Conservation (phyloP, 2,329 filamentous ascomycete species). For the Calonectria henricotiae region DNA sequence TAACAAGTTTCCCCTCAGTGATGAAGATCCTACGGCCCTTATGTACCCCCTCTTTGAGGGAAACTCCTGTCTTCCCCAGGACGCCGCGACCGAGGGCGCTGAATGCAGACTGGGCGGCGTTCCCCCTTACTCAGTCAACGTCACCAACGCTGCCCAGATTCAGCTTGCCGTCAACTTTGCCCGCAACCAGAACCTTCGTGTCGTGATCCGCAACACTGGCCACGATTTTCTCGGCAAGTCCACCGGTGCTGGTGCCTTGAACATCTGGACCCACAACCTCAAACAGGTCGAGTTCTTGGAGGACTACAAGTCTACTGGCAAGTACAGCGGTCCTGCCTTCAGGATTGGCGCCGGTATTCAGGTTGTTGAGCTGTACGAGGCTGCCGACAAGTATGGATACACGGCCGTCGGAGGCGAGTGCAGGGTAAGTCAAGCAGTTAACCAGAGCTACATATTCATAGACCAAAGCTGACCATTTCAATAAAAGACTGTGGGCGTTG, state of each 20-base stretch:
- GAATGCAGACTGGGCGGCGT: conserved; percentile 61
- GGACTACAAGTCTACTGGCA: conserved; percentile 46
- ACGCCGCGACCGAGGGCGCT: conserved; percentile 43
- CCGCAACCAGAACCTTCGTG: conserved; percentile 61
- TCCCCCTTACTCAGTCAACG: conserved; percentile 62
- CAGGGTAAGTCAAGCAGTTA: conserved; percentile 45
- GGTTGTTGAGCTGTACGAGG: conserved; percentile 68
- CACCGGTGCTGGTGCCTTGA: conserved; percentile 71
- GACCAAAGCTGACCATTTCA: not conserved
- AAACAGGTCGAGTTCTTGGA: conserved; percentile 57
- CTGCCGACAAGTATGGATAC: conserved; percentile 64
- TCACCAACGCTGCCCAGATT: conserved; percentile 61
- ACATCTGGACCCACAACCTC: conserved; percentile 72
- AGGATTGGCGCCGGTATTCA: conserved; percentile 71
- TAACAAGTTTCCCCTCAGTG: conserved; percentile 40
- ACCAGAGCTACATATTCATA: not conserved
- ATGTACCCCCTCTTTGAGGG: conserved; percentile 62
- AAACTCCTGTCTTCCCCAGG: conserved; percentile 55
- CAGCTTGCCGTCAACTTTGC: conserved; percentile 66
- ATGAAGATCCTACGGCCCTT: conserved; percentile 36
- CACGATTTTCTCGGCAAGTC: conserved; percentile 70
- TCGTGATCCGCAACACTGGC: conserved; percentile 66
- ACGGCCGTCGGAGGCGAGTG: conserved; percentile 71
- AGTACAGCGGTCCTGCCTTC: conserved; percentile 66
- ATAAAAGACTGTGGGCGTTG: conserved; percentile 51